These are phyloP conservation scores for Fusarium pininemorale DNA, from an alignment of 2,329 filamentous ascomycete species.

Conservation along the genomic window DNA sequence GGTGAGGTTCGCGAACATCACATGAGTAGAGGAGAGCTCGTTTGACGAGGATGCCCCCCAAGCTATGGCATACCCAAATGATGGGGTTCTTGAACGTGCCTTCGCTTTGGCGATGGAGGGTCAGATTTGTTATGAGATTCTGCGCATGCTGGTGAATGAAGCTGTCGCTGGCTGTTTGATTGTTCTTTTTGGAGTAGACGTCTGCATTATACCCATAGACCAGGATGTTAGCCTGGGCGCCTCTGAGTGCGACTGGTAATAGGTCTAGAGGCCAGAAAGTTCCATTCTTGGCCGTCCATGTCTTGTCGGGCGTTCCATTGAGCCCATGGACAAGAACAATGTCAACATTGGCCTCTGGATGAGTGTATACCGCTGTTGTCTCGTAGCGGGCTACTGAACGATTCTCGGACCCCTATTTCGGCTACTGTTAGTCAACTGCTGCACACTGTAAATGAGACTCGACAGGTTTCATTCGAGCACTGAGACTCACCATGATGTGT, in stretches of 20 bases:
- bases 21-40: slow-evolving; percentile 73
- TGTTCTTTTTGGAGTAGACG: slow-evolving; percentile 58
- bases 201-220: slow-evolving; percentile 82
- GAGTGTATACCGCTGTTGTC: slow-evolving; percentile 66
- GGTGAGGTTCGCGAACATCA: slow-evolving; percentile 66
- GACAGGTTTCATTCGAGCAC: too few relatives aligned
- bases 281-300: slow-evolving; percentile 67
- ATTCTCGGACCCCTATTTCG: slow-evolving; percentile 50
- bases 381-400: slow-evolving; percentile 59
- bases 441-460: neutral
- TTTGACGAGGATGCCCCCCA: slow-evolving; percentile 79
- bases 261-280: slow-evolving; percentile 77
- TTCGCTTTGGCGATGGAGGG: slow-evolving; percentile 68
- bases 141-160: slow-evolving; percentile 77
- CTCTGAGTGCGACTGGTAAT: slow-evolving; percentile 67
- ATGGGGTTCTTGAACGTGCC: slow-evolving; percentile 70
- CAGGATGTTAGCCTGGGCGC: slow-evolving; percentile 69
- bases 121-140: slow-evolving; percentile 70
- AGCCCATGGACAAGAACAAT: slow-evolving; percentile 77
- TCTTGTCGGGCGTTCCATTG: slow-evolving; percentile 71
- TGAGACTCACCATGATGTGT: slow-evolving; percentile 41
- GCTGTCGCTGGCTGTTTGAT: slow-evolving; percentile 69
- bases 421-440: neutral
- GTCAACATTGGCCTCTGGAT: slow-evolving; percentile 67
- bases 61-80: slow-evolving; percentile 78